Evolutionary conservation across 768 basidiomycete species (phyloP).

Genomic region (Boletales sp.): DNA sequence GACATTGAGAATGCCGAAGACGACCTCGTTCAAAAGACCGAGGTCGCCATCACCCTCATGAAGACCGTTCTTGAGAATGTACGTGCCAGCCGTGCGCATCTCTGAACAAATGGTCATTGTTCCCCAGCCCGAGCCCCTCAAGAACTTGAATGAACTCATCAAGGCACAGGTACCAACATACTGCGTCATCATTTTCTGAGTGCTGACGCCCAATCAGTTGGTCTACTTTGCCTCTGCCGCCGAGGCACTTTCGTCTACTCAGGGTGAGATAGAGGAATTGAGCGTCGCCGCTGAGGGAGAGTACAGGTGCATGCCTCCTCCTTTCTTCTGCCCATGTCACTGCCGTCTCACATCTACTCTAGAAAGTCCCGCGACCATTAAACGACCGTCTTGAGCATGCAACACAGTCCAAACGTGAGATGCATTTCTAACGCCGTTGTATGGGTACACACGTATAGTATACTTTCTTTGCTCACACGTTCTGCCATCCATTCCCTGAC

Average conservation of each 20-base stretch:
- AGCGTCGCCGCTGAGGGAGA: slow-evolving; percentile 92
- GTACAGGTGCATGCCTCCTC: slow-evolving; percentile 59
- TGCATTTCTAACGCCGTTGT: slow-evolving; percentile 6
- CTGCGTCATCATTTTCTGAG: neutral
- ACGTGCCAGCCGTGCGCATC: slow-evolving; percentile 25
- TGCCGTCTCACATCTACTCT: slow-evolving; percentile 1
- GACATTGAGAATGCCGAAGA: slow-evolving; percentile 94
- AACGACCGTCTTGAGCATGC: slow-evolving; percentile 21
- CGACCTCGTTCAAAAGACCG: slow-evolving; percentile 96
- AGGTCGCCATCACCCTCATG: slow-evolving; percentile 95
- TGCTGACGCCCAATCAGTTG: slow-evolving; percentile 42
- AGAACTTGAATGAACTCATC: slow-evolving; percentile 87
- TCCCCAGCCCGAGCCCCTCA: slow-evolving; percentile 86
- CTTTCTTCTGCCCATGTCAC: neutral
- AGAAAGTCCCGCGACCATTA: slow-evolving; percentile 91
- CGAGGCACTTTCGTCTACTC: slow-evolving; percentile 75
- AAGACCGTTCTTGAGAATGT: slow-evolving; percentile 99
- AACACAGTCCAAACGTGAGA: neutral
- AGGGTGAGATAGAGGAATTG: slow-evolving; percentile 92
- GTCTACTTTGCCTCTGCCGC: slow-evolving; percentile 73
- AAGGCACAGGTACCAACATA: slow-evolving; percentile 70
- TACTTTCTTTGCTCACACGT: slow-evolving; percentile 1
- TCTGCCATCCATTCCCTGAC: slow-evolving; percentile 2
- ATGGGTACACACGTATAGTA: slow-evolving; percentile 12
- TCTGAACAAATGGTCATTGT: neutral